Percentiles rank a stretch among this genome's conserved stretches.
Evolutionary conservation across 495 filamentous ascomycete species (phyloP).

Genomic region (Parmelia sp.): DNA sequence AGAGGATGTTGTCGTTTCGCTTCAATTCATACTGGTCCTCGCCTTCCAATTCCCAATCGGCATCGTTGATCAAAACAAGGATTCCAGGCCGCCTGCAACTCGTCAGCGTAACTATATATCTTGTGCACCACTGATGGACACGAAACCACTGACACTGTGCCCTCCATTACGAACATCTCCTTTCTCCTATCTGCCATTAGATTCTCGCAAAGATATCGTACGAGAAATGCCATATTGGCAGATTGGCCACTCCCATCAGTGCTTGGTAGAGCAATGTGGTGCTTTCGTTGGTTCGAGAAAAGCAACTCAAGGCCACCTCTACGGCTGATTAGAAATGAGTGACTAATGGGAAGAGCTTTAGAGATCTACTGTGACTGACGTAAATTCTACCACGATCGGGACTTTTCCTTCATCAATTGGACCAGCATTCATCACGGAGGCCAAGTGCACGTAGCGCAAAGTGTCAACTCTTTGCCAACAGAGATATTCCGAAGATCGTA

Average conservation of each 20-base stretch:
- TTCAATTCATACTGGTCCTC: conserved; percentile 84
- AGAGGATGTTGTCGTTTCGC: conserved; percentile 77
- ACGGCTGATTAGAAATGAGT: conserved; percentile 15
- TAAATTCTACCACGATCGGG: conserved; percentile 65
- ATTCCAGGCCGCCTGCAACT: conserved; percentile 80
- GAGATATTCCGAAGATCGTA: neutral
- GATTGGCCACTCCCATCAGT: conserved; percentile 49
- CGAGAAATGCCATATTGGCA: conserved; percentile 67
- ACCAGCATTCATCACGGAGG: neutral
- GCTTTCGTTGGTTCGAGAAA: conserved; percentile 73
- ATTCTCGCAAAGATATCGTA: conserved; percentile 73
- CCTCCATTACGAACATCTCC: conserved; percentile 84
- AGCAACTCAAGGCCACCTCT: conserved; percentile 95
- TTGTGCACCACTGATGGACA: neutral
- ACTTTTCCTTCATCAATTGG: conserved; percentile 28
- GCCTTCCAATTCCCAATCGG: conserved; percentile 96
- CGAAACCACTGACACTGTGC: conserved; percentile 58
- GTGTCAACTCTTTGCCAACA: neutral
- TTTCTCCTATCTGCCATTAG: conserved; percentile 79
- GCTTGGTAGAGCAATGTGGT: conserved; percentile 62
- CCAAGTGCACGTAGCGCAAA: neutral
- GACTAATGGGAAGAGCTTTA: neutral
- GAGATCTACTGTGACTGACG: conserved; percentile 42
- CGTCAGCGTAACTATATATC: conserved; percentile 13
- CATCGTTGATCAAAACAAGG: conserved; percentile 93